Conservation (phyloP, 352 stramenopile species). For the Globisporangium uncinulatum region DNA sequence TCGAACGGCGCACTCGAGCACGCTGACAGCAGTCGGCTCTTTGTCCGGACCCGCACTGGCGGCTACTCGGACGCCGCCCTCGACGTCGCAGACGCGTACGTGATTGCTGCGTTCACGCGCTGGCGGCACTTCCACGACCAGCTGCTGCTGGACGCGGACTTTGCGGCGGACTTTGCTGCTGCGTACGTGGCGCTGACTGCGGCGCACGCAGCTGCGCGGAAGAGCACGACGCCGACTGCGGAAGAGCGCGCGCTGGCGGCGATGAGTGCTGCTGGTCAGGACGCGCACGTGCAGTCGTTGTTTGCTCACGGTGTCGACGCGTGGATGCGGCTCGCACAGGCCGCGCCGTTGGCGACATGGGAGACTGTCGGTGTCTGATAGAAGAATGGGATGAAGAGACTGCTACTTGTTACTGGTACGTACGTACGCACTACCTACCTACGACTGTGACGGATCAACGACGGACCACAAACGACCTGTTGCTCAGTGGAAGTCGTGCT, state of each 20-base stretch:
- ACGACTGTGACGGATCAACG: not conserved
- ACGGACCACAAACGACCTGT: not conserved
- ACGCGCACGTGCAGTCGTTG: slow-evolving; percentile 31
- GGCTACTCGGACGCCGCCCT: slow-evolving; percentile 47
- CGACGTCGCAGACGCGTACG: slow-evolving; percentile 77
- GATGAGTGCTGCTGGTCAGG: slow-evolving; percentile 29
- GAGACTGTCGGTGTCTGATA: not conserved
- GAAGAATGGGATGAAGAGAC: not conserved
- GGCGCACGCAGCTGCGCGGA: slow-evolving; percentile 9
- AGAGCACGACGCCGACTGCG: slow-evolving; percentile 24
- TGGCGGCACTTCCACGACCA: slow-evolving; percentile 44
- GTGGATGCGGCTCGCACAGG: slow-evolving; percentile 30
- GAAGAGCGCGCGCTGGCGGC: slow-evolving; percentile 30
- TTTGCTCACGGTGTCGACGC: slow-evolving; percentile 41
- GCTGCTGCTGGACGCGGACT: slow-evolving; percentile 19
- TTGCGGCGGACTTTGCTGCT: slow-evolving; percentile 29
- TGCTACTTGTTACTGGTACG: not conserved
- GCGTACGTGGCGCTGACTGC: slow-evolving; percentile 38
- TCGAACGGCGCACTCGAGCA: not conserved
- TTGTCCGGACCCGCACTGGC: slow-evolving; percentile 24
- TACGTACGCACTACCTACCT: not conserved
- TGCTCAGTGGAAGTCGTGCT: slow-evolving; percentile 94
- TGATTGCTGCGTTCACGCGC: slow-evolving; percentile 67
- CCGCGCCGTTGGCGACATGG: not conserved
- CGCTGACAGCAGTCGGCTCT: slow-evolving; percentile 4